phyloP scores from a whole-genome alignment of 2,329 filamentous ascomycete genomes.

The Leptodontidium sp. region DNA sequence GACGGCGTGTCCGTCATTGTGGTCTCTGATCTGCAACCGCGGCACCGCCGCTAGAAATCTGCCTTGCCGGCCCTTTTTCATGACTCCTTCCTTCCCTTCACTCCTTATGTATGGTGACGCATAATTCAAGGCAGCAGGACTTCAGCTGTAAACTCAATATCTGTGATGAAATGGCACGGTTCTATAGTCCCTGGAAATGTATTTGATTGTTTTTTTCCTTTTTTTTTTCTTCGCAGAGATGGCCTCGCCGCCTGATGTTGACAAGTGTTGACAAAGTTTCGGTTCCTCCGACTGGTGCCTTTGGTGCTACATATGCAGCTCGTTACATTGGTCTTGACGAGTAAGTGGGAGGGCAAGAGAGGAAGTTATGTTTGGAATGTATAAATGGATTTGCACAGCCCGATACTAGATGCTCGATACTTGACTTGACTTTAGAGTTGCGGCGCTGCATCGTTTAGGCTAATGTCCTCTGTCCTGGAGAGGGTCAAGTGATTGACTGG shows the following conservation, averaged over 20 bases:
- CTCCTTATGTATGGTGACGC: background rate
- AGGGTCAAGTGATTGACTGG: too few species aligned
- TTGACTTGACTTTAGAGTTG: too few species aligned
- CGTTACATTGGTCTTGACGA: too few species aligned
- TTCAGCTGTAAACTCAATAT: too few species aligned
- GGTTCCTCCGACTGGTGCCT: background rate
- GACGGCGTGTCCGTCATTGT: background rate
- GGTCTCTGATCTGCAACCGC: slow-evolving; percentile 1
- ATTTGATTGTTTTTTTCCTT: background rate
- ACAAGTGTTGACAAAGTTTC: too few species aligned
- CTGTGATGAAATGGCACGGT: too few species aligned
- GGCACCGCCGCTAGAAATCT: background rate
- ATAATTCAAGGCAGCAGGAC: background rate
- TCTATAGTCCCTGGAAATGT: too few species aligned
- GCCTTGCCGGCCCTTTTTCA: background rate
- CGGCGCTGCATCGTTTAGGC: background rate
- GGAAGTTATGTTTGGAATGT: too few species aligned
- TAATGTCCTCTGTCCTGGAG: background rate
- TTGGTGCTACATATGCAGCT: background rate
- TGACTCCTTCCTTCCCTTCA: background rate
- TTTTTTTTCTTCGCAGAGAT: background rate
- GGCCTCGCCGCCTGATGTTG: background rate
- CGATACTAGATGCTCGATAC: background rate
- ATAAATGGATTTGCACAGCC: background rate
- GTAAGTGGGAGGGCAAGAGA: too few species aligned